A percentile compares a stretch with the other conserved stretches of the same genome.
Conservation (phyloP, 192 early-diverging fungal genomes). For the Chytriomyces confervae region DNA sequence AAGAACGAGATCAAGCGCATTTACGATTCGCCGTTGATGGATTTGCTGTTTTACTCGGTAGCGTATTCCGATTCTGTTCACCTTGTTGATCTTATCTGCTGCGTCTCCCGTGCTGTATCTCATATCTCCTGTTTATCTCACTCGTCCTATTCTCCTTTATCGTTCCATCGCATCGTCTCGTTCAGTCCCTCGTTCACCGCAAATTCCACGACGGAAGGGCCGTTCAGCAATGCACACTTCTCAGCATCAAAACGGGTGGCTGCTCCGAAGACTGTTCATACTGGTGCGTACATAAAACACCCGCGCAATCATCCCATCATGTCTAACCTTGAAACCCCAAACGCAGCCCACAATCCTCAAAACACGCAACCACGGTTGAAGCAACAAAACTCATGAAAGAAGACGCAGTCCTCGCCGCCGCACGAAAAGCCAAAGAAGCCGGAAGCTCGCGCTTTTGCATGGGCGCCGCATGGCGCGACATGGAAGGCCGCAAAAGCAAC, state of each 20-base stretch:
- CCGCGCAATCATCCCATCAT: neutral
- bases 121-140: neutral
- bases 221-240: conserved; percentile 81
- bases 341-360: conserved; percentile 75
- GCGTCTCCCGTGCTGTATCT: neutral
- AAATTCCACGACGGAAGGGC: conserved; percentile 68
- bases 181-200: conserved; percentile 77
- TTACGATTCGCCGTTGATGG: conserved; percentile 78
- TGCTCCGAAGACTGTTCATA: conserved; percentile 86
- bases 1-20: conserved; percentile 74
- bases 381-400: conserved; percentile 73
- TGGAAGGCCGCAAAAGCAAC: conserved; percentile 80
- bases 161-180: neutral
- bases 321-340: neutral
- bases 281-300: conserved; percentile 35
- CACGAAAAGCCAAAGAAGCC: conserved; percentile 74
- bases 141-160: neutral
- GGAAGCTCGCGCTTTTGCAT: conserved; percentile 84
- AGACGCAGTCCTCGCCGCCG: conserved; percentile 73
- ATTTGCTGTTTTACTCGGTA: conserved; percentile 76
- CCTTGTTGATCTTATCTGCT: neutral
- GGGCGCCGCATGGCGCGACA: conserved; percentile 86
- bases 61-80: conserved; percentile 32
- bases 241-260: conserved; percentile 84
- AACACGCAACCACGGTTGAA: conserved; percentile 71